Percentiles rank a stretch among this genome's conserved stretches.
Conservation (phyloP, 2,329 filamentous ascomycete species). For the Diplodia intermedia region DNA sequence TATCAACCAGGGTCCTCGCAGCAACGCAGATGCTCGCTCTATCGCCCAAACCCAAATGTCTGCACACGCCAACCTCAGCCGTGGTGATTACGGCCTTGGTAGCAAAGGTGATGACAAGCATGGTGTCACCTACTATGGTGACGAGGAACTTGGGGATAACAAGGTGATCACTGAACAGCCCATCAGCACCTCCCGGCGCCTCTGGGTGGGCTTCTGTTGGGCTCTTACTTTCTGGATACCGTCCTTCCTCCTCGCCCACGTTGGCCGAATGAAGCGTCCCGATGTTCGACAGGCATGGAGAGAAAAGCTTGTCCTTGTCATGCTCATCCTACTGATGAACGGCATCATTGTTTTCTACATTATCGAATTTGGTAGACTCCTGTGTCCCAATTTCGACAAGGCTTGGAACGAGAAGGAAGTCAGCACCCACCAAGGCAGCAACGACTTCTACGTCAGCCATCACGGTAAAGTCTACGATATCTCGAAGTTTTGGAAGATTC, state of each 20-base stretch:
- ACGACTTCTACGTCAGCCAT: conserved; percentile 87
- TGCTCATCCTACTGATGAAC: conserved; percentile 83
- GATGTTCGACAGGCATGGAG: conserved; percentile 98
- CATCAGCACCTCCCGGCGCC: conserved; percentile 68
- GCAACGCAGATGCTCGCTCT: conserved; percentile 52
- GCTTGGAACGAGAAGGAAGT: conserved; percentile 80
- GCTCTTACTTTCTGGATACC: conserved; percentile 92
- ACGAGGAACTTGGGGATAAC: conserved; percentile 77
- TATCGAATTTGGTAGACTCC: conserved; percentile 78
- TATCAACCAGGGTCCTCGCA: conserved; percentile 53
- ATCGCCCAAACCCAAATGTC: conserved; percentile 67
- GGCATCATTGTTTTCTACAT: conserved; percentile 89
- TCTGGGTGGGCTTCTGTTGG: conserved; percentile 87
- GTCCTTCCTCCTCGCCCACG: conserved; percentile 76
- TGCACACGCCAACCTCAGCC: conserved; percentile 55
- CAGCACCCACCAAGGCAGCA: conserved; percentile 69
- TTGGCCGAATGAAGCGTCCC: conserved; percentile 95
- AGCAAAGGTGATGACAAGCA: conserved; percentile 75
- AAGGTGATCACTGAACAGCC: conserved; percentile 77
- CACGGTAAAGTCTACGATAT: conserved; percentile 92
- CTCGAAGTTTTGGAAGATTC: conserved; percentile 80
- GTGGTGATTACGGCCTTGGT: conserved; percentile 89
- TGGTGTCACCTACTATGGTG: conserved; percentile 68
- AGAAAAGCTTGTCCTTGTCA: conserved; percentile 86
- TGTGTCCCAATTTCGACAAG: conserved; percentile 92